Evolutionary conservation across 805 yeast species (phyloP).

Genomic region (Monosporozyma aerobia): DNA sequence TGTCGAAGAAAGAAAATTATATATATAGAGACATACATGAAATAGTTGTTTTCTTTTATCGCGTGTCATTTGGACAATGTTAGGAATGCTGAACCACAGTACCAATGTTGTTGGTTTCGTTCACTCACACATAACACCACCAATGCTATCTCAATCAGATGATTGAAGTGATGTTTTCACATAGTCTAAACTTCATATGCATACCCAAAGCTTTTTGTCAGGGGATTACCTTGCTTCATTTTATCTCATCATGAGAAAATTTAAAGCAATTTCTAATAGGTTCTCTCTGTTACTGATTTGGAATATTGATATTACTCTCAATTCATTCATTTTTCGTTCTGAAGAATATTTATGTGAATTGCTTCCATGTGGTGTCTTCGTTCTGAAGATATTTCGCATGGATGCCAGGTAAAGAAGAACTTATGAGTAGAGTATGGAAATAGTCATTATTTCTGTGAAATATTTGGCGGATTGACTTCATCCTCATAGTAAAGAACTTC

Average conservation of each 20-base stretch:
- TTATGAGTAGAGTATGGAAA: neutral
- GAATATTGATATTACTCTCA: neutral
- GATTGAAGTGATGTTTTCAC: neutral
- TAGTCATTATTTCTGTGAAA: neutral
- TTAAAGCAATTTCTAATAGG: neutral
- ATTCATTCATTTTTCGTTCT: neutral
- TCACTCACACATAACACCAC: neutral
- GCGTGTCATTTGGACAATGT: neutral
- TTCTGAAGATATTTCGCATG: neutral
- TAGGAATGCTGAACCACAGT: no score
- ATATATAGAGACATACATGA: neutral
- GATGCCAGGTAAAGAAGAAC: neutral
- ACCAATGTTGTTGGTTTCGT: no score
- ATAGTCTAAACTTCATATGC: neutral
- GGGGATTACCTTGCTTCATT: neutral
- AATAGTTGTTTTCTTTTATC: no score
- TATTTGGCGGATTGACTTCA: neutral
- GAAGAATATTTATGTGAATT: neutral
- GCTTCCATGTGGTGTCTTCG: neutral
- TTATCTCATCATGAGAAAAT: neutral
- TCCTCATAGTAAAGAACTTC: neutral
- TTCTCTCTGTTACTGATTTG: neutral
- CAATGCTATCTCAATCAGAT: neutral
- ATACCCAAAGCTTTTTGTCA: neutral
- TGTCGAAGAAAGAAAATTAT: neutral